Base-by-base conservation (phyloP, 345 rosid genomes). In the Anastatica hierochuntica region DNA sequence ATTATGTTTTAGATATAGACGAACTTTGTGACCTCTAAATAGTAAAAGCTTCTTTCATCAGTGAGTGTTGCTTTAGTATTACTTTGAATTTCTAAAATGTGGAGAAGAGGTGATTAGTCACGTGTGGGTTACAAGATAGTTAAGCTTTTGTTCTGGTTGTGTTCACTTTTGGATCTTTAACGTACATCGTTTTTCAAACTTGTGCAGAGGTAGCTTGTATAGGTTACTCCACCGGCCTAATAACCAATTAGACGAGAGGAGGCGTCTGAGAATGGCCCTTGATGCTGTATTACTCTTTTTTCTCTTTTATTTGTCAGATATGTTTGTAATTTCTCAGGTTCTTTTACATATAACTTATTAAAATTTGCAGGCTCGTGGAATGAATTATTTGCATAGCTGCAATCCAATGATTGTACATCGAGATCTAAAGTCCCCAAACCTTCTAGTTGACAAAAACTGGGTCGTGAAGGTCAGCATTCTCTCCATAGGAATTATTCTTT, bases 141-240 rank as follows among this genome's bases (percentile, higher is more conserved):
- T n/a, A 56, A 31, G 44, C 45, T 43, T 52, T 7, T 45, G 14
- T 23, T 33, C 11, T 43, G 18, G 29, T n/a, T 61, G 8, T 48
- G 58, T 21, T 2, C 5, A 5, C 5, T 21, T 30, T 43, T 42
- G 14, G 4, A 30, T 40, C 50, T 43, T 62, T 35, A 62, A 53
- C 43, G 27, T 49, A 50, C 10, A 29, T 51, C 5, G 12, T 42
- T 14, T 7, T 8, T 29, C 8, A 38, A 45, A 57, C 47, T 60
- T 67, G 66, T 80, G 82, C 96, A 90, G 98, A 76, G 98, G 98
- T 68, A 90, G 98, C 69, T 77, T 90, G 77, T 90, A 90, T 64
- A 79, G 95, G 75, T 65, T 90, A 68, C 49, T 90, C 68, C 96
- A 84, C 64, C 78, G 96, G 70, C 89, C 92, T 53, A 87, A 87